These are phyloP conservation scores for Phytophthora pluvialis DNA, from an alignment of 352 stramenopile genomes.

Conservation along the genomic window DNA sequence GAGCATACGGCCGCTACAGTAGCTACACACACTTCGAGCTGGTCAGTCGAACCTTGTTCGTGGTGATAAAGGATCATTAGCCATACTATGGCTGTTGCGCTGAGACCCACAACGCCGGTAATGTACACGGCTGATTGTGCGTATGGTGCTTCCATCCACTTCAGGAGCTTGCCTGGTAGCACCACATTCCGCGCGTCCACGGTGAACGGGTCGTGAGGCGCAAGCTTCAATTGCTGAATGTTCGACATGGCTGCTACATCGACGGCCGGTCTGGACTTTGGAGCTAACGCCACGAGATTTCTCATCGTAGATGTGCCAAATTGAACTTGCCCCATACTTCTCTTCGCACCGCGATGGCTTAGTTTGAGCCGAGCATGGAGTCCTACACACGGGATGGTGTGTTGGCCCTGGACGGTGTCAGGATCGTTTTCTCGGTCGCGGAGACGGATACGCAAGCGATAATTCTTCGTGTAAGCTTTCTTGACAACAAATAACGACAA, in stretches of 20 bases:
- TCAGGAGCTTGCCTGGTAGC: slow-evolving; percentile 5
- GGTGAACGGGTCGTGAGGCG: slow-evolving; percentile 14
- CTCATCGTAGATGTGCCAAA: slow-evolving; percentile 6
- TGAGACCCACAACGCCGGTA: slow-evolving; percentile 14
- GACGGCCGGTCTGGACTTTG: background rate
- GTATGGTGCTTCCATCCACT: slow-evolving; percentile 5
- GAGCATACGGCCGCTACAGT: slow-evolving; percentile 9
- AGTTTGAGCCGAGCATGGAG: slow-evolving; percentile 20
- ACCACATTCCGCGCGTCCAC: slow-evolving; percentile 19
- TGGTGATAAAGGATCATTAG: slow-evolving; percentile 14
- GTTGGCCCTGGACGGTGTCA: slow-evolving; percentile 1
- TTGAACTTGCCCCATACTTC: background rate
- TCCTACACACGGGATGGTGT: slow-evolving; percentile 23
- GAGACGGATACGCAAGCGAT: background rate
- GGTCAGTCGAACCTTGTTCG: background rate
- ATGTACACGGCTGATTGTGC: slow-evolving; percentile 8
- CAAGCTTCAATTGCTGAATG: slow-evolving; percentile 9
- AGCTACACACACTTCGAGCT: slow-evolving; percentile 6
- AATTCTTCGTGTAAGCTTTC: slow-evolving; percentile 24
- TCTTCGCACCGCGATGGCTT: background rate
- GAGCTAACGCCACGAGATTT: slow-evolving; percentile 6
- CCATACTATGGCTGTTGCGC: slow-evolving; percentile 9
- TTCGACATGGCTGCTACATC: background rate
- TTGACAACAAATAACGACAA: slow-evolving; percentile 22
- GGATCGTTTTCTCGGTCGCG: slow-evolving; percentile 15